A percentile compares a stretch with the other conserved stretches of the same genome.
Conservation (phyloP, 1,284 basidiomycete species). For the Ceratobasidium sp. region DNA sequence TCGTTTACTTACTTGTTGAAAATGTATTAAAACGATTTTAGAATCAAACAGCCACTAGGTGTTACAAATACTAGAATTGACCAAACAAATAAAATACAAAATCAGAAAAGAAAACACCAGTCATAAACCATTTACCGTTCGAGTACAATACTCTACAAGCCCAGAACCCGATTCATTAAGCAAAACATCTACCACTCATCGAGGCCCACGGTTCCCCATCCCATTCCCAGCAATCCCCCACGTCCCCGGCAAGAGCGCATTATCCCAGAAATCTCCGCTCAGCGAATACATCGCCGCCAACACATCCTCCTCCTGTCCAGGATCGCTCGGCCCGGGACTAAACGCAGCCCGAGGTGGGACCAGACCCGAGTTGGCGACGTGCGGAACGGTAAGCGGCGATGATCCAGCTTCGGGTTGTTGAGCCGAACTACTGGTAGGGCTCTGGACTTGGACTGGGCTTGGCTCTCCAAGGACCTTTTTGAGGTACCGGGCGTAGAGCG, state of each 20-base stretch:
- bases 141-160: neutral
- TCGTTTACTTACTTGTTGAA: too few species aligned
- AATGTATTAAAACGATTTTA: too few species aligned
- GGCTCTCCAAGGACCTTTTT: conserved; percentile 31
- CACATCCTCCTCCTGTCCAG: conserved; percentile 14
- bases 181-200: neutral
- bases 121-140: too few species aligned
- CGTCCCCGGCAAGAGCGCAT: conserved; percentile 42
- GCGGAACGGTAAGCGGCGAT: neutral
- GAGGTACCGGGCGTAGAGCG: conserved; percentile 36
- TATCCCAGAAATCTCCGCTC: conserved; percentile 38
- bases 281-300: conserved; percentile 44
- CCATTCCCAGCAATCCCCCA: conserved; percentile 30
- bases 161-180: neutral
- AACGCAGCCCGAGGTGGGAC: neutral
- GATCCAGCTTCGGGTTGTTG: neutral
- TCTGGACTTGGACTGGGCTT: neutral
- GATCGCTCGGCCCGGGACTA: conserved; percentile 6
- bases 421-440: neutral
- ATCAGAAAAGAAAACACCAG: too few species aligned
- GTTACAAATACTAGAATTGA: too few species aligned
- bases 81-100: too few species aligned
- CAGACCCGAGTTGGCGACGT: neutral
- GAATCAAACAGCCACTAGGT: too few species aligned
- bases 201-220: neutral